phyloP scores from a whole-genome alignment of 768 basidiomycete species.

The Auriscalpium microsporum region DNA sequence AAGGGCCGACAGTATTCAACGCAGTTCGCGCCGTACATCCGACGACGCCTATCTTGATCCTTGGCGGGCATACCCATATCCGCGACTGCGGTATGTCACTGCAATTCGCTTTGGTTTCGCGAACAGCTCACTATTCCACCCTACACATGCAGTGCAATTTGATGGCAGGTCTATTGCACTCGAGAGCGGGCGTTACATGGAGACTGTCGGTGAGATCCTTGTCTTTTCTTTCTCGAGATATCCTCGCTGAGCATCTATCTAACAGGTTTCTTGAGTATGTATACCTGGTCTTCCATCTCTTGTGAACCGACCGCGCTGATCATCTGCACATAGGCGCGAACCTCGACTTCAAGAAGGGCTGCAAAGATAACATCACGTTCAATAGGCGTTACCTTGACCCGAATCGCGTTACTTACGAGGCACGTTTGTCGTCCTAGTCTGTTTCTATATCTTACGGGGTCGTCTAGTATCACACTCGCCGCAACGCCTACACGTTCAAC shows the following conservation, averaged over 20 bases:
- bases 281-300: too few species aligned
- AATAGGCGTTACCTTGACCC: constrained; percentile 70
- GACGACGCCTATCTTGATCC: constrained; percentile 70
- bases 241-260: background rate
- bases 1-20: constrained; percentile 66
- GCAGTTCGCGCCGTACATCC: constrained; percentile 69
- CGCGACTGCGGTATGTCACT: constrained; percentile 59
- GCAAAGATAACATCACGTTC: constrained; percentile 46
- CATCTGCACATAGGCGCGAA: constrained; percentile 33
- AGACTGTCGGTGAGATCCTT: constrained; percentile 62
- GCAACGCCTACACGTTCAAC: constrained; percentile 46
- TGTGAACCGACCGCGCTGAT: too few species aligned
- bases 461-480: constrained; percentile 55
- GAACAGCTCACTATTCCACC: too few species aligned
- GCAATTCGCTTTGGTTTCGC: too few species aligned
- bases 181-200: constrained; percentile 87
- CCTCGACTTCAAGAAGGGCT: constrained; percentile 30
- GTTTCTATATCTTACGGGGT: background rate
- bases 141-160: constrained; percentile 37
- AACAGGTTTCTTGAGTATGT: constrained; percentile 56
- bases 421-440: constrained; percentile 17
- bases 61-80: constrained; percentile 77
- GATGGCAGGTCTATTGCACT: constrained; percentile 73
- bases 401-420: constrained; percentile 69
- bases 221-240: background rate